phyloP scores from a whole-genome alignment of 2,329 filamentous ascomycete genomes.

The Fusarium heterosporum region DNA sequence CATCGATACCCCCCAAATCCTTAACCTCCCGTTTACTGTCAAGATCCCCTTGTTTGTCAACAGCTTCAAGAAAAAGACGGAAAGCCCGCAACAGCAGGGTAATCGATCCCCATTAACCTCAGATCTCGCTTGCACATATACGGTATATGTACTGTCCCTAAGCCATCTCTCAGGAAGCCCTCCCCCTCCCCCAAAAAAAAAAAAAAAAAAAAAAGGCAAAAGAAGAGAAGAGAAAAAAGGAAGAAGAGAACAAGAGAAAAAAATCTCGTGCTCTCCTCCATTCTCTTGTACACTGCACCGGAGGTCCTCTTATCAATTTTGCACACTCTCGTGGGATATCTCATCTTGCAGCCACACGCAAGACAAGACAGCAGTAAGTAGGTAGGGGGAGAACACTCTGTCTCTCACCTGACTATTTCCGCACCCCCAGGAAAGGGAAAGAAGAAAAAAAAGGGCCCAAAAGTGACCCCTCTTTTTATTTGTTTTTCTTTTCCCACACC shows the following conservation, averaged over 20 bases:
- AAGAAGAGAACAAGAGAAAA: background rate
- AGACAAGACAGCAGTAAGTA: slow-evolving; percentile 15
- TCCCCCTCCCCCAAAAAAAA: too few species aligned
- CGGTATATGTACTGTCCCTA: background rate
- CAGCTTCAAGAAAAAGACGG: background rate
- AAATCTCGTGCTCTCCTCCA: background rate
- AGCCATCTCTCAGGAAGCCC: background rate
- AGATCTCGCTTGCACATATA: background rate
- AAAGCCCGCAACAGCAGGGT: background rate
- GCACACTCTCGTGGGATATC: slow-evolving; percentile 15
- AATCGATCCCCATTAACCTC: background rate
- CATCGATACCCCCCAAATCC: slow-evolving; percentile 5
- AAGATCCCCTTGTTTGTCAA: slow-evolving; percentile 15
- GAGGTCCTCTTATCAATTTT: slow-evolving; percentile 4
- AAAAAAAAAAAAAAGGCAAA: background rate
- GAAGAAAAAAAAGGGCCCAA: slow-evolving; percentile 28
- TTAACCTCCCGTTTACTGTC: slow-evolving; percentile 12
- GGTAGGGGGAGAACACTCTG: slow-evolving; percentile 24
- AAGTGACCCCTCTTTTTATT: slow-evolving; percentile 38
- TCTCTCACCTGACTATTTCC: slow-evolving; percentile 42
- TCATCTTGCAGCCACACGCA: slow-evolving; percentile 25
- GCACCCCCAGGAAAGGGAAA: slow-evolving; percentile 32
- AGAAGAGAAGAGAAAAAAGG: background rate
- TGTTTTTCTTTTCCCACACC: slow-evolving; percentile 33
- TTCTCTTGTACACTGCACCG: background rate